These are phyloP conservation scores for Cantharellus anzutake DNA, from an alignment of 768 basidiomycete genomes.

Conservation along the genomic window DNA sequence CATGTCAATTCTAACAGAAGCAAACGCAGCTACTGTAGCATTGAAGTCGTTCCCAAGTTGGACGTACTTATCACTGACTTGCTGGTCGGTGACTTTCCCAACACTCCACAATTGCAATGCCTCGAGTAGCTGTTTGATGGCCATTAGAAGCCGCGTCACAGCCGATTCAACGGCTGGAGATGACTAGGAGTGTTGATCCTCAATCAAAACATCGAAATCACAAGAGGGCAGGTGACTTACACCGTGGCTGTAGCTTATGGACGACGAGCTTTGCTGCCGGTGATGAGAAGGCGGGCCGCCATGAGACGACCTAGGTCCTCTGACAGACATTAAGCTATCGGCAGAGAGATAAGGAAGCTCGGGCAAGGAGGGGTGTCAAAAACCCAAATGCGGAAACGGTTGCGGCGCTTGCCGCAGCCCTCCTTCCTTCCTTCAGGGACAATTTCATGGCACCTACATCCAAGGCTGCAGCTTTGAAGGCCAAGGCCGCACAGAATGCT, in stretches of 20 bases:
- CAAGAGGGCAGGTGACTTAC: too few relatives aligned
- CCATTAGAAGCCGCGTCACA: constrained; percentile 80
- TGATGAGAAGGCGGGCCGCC: too few relatives aligned
- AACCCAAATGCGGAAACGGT: too few relatives aligned
- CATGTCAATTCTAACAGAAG: constrained; percentile 73
- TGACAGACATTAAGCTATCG: too few relatives aligned
- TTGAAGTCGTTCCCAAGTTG: constrained; percentile 95
- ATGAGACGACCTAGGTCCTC: too few relatives aligned
- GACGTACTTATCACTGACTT: constrained; percentile 96
- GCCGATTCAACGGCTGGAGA: constrained; percentile 49
- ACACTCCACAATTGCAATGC: constrained; percentile 72
- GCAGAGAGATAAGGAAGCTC: too few relatives aligned
- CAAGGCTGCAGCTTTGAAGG: not conserved
- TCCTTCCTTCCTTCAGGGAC: too few relatives aligned
- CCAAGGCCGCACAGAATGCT: not conserved
- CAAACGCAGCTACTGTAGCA: constrained; percentile 76
- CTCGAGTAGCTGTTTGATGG: constrained; percentile 90
- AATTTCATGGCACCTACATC: not conserved
- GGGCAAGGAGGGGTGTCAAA: too few relatives aligned
- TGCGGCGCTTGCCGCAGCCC: too few relatives aligned
- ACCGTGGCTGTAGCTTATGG: too few relatives aligned
- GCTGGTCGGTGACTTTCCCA: constrained; percentile 44
- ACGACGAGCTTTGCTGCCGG: too few relatives aligned
- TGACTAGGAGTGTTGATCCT: not conserved
- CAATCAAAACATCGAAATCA: too few relatives aligned